Evolutionary conservation across 2,329 filamentous ascomycete species (phyloP).

Genomic region (Tolypocladium paradoxum): DNA sequence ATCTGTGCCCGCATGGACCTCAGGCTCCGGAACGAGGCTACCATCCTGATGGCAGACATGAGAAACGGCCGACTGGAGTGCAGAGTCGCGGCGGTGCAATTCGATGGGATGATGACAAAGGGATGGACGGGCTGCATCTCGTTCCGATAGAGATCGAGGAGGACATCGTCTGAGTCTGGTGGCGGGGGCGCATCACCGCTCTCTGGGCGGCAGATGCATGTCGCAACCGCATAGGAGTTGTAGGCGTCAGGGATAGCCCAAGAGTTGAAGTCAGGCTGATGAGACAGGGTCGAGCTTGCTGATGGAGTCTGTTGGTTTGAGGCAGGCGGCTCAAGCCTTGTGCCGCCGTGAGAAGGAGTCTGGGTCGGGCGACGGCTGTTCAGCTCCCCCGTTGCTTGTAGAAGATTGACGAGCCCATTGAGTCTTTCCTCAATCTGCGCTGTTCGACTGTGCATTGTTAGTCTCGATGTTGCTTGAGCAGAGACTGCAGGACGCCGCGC

Average conservation of each 20-base stretch:
- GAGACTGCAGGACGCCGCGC: neutral
- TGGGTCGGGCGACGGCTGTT: constrained; percentile 11
- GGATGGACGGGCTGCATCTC: constrained; percentile 33
- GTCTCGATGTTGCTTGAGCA: neutral
- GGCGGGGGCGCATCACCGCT: constrained; percentile 26
- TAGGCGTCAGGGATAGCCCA: constrained; percentile 29
- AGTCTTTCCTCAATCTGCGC: constrained; percentile 38
- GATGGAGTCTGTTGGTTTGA: constrained; percentile 14
- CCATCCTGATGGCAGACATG: constrained; percentile 38
- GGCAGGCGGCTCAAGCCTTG: constrained; percentile 13
- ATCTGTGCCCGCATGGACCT: constrained; percentile 39
- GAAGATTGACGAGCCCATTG: constrained; percentile 36
- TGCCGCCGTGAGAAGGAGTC: constrained; percentile 15
- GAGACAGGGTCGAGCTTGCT: constrained; percentile 6
- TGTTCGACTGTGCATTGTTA: constrained; percentile 26
- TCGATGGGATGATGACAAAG: constrained; percentile 32
- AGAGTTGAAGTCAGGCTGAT: constrained; percentile 6
- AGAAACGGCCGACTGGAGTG: constrained; percentile 33
- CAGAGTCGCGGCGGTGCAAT: constrained; percentile 24
- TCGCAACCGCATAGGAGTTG: constrained; percentile 33
- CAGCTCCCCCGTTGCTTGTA: constrained; percentile 32
- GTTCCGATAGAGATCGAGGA: constrained; percentile 32
- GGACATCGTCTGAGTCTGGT: constrained; percentile 33
- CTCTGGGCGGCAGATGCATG: constrained; percentile 36
- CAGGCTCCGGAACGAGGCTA: constrained; percentile 34